Evolutionary conservation across 495 filamentous ascomycete species (phyloP).

Genomic region (Tetracladium marchalianum): DNA sequence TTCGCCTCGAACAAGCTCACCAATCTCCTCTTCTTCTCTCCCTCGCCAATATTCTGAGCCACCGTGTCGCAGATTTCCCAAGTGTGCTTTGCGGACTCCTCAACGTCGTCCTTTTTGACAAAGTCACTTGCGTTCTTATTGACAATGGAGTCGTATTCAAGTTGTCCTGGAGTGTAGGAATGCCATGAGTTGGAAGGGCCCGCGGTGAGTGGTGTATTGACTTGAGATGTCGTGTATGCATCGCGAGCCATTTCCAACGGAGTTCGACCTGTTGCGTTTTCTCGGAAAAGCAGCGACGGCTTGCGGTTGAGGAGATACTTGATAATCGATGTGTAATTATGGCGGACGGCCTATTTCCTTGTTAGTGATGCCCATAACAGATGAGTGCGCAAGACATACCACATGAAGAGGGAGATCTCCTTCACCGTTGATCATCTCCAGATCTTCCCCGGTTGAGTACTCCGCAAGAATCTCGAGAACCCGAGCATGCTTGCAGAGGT

Average conservation of each 20-base stretch:
- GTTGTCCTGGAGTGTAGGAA: too few species aligned
- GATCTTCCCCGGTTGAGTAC: constrained; percentile 41
- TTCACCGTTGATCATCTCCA: constrained; percentile 52
- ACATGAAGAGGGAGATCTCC: constrained; percentile 58
- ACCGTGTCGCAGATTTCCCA: constrained; percentile 16
- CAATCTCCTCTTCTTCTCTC: constrained; percentile 42
- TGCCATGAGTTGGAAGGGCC: background rate
- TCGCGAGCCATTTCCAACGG: constrained; percentile 43
- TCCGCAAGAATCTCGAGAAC: constrained; percentile 35
- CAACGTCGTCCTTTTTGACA: background rate
- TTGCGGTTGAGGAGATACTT: constrained; percentile 42
- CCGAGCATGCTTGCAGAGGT: constrained; percentile 18
- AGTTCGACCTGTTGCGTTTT: constrained; percentile 63
- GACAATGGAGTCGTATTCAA: too few species aligned
- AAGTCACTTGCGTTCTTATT: background rate
- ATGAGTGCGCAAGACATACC: background rate
- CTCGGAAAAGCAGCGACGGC: constrained; percentile 48
- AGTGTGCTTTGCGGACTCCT: constrained; percentile 17
- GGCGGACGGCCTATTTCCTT: constrained; percentile 31
- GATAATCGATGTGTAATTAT: constrained; percentile 25
- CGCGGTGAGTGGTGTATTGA: background rate
- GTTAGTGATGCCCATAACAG: too few species aligned
- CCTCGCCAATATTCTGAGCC: constrained; percentile 16
- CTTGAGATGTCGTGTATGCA: constrained; percentile 6
- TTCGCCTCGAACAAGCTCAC: constrained; percentile 64